Percentiles rank a stretch among this genome's conserved stretches.
phyloP scores from a whole-genome alignment of 257 asterid genomes.

The Coffea canephora region DNA sequence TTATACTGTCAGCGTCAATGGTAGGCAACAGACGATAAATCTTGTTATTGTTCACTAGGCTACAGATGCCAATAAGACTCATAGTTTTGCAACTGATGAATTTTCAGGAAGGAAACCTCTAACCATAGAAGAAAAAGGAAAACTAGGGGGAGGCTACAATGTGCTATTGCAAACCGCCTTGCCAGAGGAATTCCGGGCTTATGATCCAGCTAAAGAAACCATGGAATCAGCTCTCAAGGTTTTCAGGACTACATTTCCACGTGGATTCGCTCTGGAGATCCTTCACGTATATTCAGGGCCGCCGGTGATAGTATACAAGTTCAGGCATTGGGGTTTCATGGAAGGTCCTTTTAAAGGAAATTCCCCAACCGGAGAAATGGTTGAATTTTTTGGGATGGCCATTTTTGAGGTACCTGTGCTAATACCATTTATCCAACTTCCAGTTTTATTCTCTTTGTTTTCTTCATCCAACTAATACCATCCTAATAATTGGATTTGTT shows the following conservation, averaged over 20 bases:
- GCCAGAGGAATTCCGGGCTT: conserved; percentile 50
- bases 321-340: conserved; percentile 80
- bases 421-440: no score
- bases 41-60: not conserved
- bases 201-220: conserved; percentile 58
- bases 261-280: conserved; percentile 69
- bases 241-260: conserved; percentile 51
- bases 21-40: conserved; percentile 13
- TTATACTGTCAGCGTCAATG: conserved; percentile 41
- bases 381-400: conserved; percentile 51
- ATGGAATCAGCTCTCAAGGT: conserved; percentile 50
- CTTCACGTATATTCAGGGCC: conserved; percentile 73
- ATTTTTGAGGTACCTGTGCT: conserved; percentile 43
- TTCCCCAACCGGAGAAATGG: conserved; percentile 59
- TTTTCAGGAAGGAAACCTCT: conserved; percentile 23
- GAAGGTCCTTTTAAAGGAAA: conserved; percentile 62
- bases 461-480: not conserved
- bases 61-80: no score
- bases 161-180: conserved; percentile 62
- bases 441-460: not conserved
- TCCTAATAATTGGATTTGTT: not conserved
- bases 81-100: not conserved
- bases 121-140: conserved; percentile 35
- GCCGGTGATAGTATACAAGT: conserved; percentile 58
- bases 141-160: conserved; percentile 76